Percentiles rank a stretch among this genome's conserved stretches.
Conservation (phyloP, 2,329 filamentous ascomycete genomes). For the Epichloe amarillans region DNA sequence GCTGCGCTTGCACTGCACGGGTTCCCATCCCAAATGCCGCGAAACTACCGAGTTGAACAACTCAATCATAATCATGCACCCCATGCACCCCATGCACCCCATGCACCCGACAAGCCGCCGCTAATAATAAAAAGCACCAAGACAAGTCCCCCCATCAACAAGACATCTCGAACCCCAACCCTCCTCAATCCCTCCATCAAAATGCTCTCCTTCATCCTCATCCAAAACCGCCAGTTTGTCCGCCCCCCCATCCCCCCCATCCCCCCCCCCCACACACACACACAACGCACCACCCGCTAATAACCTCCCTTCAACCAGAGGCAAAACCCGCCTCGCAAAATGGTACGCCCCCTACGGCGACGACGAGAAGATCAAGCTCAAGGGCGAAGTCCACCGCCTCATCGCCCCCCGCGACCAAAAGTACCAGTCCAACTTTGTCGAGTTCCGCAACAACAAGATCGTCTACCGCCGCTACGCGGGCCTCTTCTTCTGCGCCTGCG, state of each 20-base stretch:
- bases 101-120: no score
- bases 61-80: no score
- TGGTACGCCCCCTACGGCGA: slow-evolving; percentile 99
- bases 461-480: slow-evolving; percentile 96
- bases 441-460: slow-evolving; percentile 88
- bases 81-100: no score
- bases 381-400: slow-evolving; percentile 96
- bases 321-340: slow-evolving; percentile 95
- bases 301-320: slow-evolving; percentile 40
- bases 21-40: no score
- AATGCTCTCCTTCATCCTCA: slow-evolving; percentile 77
- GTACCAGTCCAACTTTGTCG: slow-evolving; percentile 99
- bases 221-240: slow-evolving; percentile 72
- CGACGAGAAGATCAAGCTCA: slow-evolving; percentile 97
- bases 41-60: no score
- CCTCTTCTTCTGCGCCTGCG: slow-evolving; percentile 97
- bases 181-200: not conserved
- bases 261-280: no score
- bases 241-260: no score
- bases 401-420: slow-evolving; percentile 97
- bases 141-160: no score
- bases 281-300: no score
- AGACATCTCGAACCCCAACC: not conserved
- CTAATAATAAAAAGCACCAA: no score
- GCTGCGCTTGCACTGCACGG: no score